A percentile compares a stretch with the other conserved stretches of the same genome.
Evolutionary conservation across 176 grass and related monocot species (phyloP).

Genomic region (Eremochloa ophiuroides): DNA sequence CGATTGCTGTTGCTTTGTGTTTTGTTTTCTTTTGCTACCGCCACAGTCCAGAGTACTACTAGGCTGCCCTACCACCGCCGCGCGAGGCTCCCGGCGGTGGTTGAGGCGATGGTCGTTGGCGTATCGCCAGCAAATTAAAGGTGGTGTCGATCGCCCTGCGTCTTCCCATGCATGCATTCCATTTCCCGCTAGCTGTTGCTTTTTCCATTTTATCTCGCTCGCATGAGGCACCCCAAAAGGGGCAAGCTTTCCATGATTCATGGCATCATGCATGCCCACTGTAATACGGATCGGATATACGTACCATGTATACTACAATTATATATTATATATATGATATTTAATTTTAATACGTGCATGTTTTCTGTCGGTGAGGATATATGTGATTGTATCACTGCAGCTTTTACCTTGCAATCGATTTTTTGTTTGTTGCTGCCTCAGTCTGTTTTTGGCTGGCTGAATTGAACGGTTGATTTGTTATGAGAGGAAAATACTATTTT

Average conservation of each 20-base stretch:
- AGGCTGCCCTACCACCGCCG: conserved; percentile 43
- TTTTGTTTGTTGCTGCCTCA: background rate
- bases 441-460: too few relatives aligned
- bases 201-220: conserved; percentile 13
- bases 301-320: background rate
- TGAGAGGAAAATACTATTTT: too few relatives aligned
- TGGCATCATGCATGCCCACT: conserved; percentile 18
- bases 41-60: too few relatives aligned
- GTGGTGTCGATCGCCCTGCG: background rate
- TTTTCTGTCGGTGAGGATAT: conserved; percentile 14
- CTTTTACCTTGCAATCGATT: background rate
- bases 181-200: background rate
- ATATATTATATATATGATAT: background rate
- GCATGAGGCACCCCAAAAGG: conserved; percentile 36
- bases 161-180: background rate
- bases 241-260: conserved; percentile 16
- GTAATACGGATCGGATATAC: background rate
- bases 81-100: conserved; percentile 8
- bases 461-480: too few relatives aligned
- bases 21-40: too few relatives aligned
- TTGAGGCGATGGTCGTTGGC: conserved; percentile 55
- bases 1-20: background rate
- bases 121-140: conserved; percentile 34
- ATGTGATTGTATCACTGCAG: background rate
- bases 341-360: background rate